These are phyloP conservation scores for Syzygium jambos DNA, from an alignment of 345 rosid genomes.

Conservation along the genomic window DNA sequence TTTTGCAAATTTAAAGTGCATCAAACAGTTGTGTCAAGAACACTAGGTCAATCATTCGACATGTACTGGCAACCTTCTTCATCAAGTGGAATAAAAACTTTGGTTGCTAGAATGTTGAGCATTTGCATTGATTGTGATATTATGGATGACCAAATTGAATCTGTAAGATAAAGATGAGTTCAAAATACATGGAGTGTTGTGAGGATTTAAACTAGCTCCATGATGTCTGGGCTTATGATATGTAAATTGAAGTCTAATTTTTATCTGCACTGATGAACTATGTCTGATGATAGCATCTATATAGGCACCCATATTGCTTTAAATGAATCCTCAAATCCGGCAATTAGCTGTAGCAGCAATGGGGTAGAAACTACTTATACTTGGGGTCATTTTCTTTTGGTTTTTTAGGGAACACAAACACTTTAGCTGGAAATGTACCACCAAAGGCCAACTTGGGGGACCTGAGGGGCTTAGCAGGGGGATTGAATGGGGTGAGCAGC, in stretches of 20 bases:
- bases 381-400: not conserved
- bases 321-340: not conserved
- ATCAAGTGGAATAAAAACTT: not conserved
- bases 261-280: not conserved
- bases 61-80: not conserved
- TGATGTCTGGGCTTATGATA: not conserved
- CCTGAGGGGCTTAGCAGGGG: constrained; percentile 82
- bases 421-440: constrained; percentile 94
- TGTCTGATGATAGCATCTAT: not conserved
- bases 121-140: not conserved
- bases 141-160: not conserved
- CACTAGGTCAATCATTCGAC: not conserved
- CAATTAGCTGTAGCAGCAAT: not conserved
- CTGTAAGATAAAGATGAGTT: not conserved
- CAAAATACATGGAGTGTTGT: not conserved
- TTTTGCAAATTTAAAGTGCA: not conserved
- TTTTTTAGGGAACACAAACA: constrained; percentile 74
- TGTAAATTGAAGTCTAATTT: not conserved
- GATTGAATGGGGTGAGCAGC: constrained; percentile 61
- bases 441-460: constrained; percentile 97
- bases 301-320: not conserved
- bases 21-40: not conserved
- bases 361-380: not conserved
- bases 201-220: not conserved
- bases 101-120: not conserved